These are phyloP conservation scores for Solanum peruvianum DNA, from an alignment of 257 asterid species.

Conservation along the genomic window DNA sequence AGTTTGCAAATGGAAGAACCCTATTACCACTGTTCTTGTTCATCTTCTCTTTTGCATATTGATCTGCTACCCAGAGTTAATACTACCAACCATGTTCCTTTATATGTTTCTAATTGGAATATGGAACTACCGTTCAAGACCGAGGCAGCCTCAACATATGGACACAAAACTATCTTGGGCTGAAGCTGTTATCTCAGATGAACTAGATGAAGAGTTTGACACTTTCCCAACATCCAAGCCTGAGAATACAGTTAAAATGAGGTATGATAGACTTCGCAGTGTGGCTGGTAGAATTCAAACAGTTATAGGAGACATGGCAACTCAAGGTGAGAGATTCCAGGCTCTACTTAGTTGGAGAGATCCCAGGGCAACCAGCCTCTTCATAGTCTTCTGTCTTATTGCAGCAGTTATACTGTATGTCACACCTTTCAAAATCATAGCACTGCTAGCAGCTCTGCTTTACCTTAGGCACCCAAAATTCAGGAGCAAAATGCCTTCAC, in stretches of 20 bases:
- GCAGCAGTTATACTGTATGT: conserved; percentile 23
- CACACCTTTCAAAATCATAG: conserved; percentile 20
- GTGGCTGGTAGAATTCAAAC: neutral
- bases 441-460: conserved; percentile 11
- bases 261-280: neutral
- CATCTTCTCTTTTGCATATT: conserved; percentile 43
- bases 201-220: neutral
- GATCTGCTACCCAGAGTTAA: conserved; percentile 22
- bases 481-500: conserved; percentile 34
- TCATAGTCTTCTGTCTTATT: conserved; percentile 22
- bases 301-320: neutral
- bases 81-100: neutral
- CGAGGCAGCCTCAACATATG: conserved; percentile 59
- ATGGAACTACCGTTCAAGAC: conserved; percentile 21
- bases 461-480: conserved; percentile 28
- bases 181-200: conserved; percentile 25
- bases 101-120: neutral
- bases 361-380: conserved; percentile 33
- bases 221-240: neutral
- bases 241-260: neutral
- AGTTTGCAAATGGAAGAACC: neutral
- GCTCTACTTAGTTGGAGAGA: conserved; percentile 37
- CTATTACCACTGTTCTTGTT: conserved; percentile 15
- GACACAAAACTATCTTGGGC: conserved; percentile 57
- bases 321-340: conserved; percentile 4